phyloP scores from a whole-genome alignment of 2,329 filamentous ascomycete species.

The Diaporthe citri region DNA sequence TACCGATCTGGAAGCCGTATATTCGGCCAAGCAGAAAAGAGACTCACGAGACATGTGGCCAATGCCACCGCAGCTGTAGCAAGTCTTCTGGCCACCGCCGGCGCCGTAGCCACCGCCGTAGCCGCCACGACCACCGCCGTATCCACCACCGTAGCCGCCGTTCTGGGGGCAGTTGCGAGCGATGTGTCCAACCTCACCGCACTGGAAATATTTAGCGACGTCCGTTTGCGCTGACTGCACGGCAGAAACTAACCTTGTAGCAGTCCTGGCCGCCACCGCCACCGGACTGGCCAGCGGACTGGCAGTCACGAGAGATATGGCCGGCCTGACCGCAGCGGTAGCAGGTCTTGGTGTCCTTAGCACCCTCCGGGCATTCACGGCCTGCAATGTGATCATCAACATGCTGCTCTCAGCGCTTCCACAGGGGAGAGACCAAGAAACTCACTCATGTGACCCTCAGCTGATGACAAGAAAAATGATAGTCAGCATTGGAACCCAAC shows the following conservation, averaged over 20 bases:
- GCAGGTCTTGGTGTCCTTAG: constrained; percentile 87
- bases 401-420: not conserved
- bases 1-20: not conserved
- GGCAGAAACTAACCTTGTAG: constrained; percentile 77
- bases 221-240: not conserved
- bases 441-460: constrained; percentile 42
- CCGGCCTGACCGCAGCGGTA: constrained; percentile 85
- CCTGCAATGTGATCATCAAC: constrained; percentile 57
- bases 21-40: not conserved
- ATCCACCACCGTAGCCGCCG: constrained; percentile 62
- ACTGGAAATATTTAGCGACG: constrained; percentile 60
- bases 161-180: constrained; percentile 88
- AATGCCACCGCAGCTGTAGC: constrained; percentile 97
- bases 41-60: constrained; percentile 91
- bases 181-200: constrained; percentile 95
- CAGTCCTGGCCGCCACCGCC: constrained; percentile 74
- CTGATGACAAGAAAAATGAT: not conserved
- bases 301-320: constrained; percentile 92
- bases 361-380: constrained; percentile 90
- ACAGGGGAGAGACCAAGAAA: not conserved
- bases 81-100: constrained; percentile 76
- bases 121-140: constrained; percentile 61
- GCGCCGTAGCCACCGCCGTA: constrained; percentile 61
- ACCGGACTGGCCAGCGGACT: constrained; percentile 59
- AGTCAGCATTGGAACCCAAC: not conserved